Percentiles rank a stretch among this genome's conserved stretches.
These are phyloP conservation scores for Auriscalpium orientale DNA, from an alignment of 768 basidiomycete species.

Conservation along the genomic window DNA sequence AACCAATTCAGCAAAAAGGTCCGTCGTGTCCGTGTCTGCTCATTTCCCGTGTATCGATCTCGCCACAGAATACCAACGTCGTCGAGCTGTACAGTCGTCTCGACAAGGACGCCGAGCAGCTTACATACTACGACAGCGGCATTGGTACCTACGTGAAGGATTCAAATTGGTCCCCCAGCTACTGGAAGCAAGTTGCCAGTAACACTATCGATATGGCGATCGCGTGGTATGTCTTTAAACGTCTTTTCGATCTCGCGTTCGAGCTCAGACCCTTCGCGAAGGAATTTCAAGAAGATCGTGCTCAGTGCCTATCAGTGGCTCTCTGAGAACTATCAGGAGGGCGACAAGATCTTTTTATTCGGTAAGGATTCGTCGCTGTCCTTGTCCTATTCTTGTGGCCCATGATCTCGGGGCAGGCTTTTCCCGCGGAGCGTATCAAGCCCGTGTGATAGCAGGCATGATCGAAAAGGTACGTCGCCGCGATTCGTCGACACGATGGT, in stretches of 20 bases:
- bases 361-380: slow-evolving; percentile 19
- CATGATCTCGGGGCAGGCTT: slow-evolving; percentile 24
- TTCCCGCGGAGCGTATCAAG: slow-evolving; percentile 40
- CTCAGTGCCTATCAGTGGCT: slow-evolving; percentile 34
- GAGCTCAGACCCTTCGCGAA: slow-evolving; percentile 1
- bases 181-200: neutral
- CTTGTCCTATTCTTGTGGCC: neutral
- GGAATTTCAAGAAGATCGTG: slow-evolving; percentile 29
- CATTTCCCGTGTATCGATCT: no score
- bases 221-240: slow-evolving; percentile 25
- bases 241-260: neutral
- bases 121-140: slow-evolving; percentile 34
- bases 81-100: slow-evolving; percentile 30
- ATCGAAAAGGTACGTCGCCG: slow-evolving; percentile 26
- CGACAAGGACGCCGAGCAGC: slow-evolving; percentile 25
- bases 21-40: no score
- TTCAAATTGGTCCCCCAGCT: slow-evolving; percentile 9
- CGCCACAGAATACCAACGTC: slow-evolving; percentile 33
- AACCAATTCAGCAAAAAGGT: no score
- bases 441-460: slow-evolving; percentile 36
- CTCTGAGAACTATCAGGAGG: slow-evolving; percentile 29
- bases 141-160: slow-evolving; percentile 29
- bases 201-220: slow-evolving; percentile 27
- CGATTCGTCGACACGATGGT: neutral
- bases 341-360: slow-evolving; percentile 35